Conservation (phyloP, 225 moss, liverwort and hornwort species). For the Marchantia paleacea region DNA sequence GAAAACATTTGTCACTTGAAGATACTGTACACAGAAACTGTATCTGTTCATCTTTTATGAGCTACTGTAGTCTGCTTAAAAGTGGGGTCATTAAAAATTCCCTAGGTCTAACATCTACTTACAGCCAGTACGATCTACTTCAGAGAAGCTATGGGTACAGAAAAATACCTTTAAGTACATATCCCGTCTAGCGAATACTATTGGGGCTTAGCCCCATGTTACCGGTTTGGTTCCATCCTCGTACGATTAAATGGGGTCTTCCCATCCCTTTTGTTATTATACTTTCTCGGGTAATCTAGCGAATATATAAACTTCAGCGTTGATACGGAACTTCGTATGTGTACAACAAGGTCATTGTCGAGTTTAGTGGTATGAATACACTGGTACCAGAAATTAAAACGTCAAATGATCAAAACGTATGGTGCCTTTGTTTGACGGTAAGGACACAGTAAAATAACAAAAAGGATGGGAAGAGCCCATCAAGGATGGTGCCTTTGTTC, state of each 20-base stretch:
- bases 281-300: no score
- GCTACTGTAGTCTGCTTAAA: no score
- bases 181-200: background rate
- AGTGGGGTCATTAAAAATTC: background rate
- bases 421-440: no score
- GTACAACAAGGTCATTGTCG: background rate
- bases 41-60: no score
- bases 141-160: background rate
- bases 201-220: no score
- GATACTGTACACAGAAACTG: no score
- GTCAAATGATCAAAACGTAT: constrained; percentile 9
- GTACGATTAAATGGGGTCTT: no score
- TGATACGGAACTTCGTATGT: background rate
- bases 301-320: background rate
- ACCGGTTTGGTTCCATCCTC: no score
- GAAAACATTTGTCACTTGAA: no score
- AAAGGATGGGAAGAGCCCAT: no score
- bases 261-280: no score
- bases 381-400: background rate
- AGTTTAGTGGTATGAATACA: background rate
- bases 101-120: background rate
- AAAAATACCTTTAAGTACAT: background rate
- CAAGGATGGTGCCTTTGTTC: background rate
- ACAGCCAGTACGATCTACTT: background rate
- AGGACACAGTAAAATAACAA: no score